Evolutionary conservation across 306 rosid species (phyloP).

Genomic region (Prunus armeniaca): DNA sequence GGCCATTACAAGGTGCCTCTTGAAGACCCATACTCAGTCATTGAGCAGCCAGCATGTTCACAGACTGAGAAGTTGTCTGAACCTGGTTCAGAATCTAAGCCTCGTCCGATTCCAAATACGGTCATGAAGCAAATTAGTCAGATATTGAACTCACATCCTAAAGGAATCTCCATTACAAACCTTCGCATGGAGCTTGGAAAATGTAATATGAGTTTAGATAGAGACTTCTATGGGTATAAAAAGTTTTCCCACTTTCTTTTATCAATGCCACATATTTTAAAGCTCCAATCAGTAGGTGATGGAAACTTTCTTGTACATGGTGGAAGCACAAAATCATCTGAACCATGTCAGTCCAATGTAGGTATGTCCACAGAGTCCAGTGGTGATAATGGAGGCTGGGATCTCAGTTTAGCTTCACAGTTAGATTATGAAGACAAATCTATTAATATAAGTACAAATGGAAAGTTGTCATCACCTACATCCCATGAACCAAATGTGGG

Average conservation of each 20-base stretch:
- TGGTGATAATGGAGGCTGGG: constrained; percentile 24
- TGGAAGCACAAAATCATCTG: constrained; percentile 19
- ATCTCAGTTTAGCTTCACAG: constrained; percentile 22
- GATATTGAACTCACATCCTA: constrained; percentile 50
- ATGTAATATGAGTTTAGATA: constrained; percentile 29
- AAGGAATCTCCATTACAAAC: constrained; percentile 45
- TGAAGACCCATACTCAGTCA: constrained; percentile 46
- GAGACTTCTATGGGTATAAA: constrained; percentile 47
- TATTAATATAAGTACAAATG: constrained; percentile 14
- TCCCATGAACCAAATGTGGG: constrained; percentile 18
- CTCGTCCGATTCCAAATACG: constrained; percentile 32
- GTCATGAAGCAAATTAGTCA: constrained; percentile 28
- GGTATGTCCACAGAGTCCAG: constrained; percentile 11
- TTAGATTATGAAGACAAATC: constrained; percentile 25
- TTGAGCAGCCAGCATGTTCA: constrained; percentile 28
- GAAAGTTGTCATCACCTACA: constrained; percentile 17
- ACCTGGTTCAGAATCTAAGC: constrained; percentile 31
- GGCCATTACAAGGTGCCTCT: constrained; percentile 60
- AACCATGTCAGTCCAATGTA: constrained; percentile 20
- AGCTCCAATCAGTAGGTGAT: constrained; percentile 23
- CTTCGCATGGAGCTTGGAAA: constrained; percentile 45
- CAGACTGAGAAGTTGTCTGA: constrained; percentile 31
- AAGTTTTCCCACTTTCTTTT: constrained; percentile 49
- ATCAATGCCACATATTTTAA: constrained; percentile 44
- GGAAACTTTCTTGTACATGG: constrained; percentile 28